phyloP scores from a whole-genome alignment of 73 alveolate species.

The Tetrahymena thermophila region DNA sequence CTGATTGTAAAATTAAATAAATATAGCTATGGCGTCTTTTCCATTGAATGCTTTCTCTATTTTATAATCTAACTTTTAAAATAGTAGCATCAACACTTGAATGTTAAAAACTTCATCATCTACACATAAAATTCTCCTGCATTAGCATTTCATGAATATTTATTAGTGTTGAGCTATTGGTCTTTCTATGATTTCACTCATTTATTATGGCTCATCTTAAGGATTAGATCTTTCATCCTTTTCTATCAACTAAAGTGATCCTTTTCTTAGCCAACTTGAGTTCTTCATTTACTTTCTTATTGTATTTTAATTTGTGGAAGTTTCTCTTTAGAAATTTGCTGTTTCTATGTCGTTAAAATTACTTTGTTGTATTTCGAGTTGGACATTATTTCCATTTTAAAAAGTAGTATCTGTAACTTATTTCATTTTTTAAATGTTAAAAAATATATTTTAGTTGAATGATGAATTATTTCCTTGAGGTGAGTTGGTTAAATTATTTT shows the following conservation, averaged over 20 bases:
- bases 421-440: neutral
- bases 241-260: neutral
- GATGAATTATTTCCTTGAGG: neutral
- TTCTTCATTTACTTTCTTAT: neutral
- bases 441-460: neutral
- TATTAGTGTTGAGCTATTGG: neutral
- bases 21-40: slow-evolving; percentile 12
- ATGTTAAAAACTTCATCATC: slow-evolving; percentile 38
- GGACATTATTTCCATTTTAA: neutral
- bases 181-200: neutral
- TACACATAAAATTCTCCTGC: slow-evolving; percentile 18
- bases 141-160: neutral
- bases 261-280: neutral
- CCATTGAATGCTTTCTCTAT: slow-evolving; percentile 43
- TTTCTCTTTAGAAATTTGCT: neutral
- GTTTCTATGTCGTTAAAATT: neutral
- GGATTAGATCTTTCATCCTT: neutral
- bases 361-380: neutral
- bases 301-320: neutral
- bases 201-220: neutral
- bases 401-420: neutral
- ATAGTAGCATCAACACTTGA: neutral
- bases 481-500: neutral
- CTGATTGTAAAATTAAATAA: neutral
- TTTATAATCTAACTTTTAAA: slow-evolving; percentile 1